phyloP scores from a whole-genome alignment of 495 filamentous ascomycete genomes.

The Hypoxylon fuscum region DNA sequence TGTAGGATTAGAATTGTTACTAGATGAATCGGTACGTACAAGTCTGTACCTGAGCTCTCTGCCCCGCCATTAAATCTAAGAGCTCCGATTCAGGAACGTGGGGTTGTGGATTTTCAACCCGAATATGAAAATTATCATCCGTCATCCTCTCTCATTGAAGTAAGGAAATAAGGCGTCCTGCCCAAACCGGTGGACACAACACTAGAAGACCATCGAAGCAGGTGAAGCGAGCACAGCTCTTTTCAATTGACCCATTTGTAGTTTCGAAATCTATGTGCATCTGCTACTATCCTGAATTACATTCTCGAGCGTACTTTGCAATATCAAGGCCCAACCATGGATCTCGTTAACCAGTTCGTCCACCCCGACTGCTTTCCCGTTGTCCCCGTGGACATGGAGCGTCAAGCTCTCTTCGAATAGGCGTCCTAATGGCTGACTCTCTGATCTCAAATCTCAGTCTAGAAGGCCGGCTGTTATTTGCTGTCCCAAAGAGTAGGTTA shows the following conservation, averaged over 20 bases:
- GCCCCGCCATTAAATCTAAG: constrained; percentile 38
- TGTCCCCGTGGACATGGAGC: constrained; percentile 11
- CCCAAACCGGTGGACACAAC: constrained; percentile 2
- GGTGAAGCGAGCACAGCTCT: not conserved
- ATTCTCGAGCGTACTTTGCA: not conserved
- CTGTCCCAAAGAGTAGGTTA: constrained; percentile 92
- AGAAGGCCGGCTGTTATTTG: constrained; percentile 92
- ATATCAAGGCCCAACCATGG: constrained; percentile 61
- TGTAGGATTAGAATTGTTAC: constrained; percentile 7
- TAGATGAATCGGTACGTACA: constrained; percentile 13
- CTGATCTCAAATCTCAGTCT: constrained; percentile 64
- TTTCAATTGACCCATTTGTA: constrained; percentile 26
- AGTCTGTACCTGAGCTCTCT: not conserved
- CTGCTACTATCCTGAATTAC: not conserved
- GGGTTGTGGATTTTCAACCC: constrained; percentile 37
- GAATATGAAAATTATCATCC: constrained; percentile 33
- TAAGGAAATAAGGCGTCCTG: constrained; percentile 13
- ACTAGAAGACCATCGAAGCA: constrained; percentile 2
- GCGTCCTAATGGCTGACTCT: constrained; percentile 45
- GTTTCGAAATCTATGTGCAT: not conserved
- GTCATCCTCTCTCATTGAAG: constrained; percentile 25
- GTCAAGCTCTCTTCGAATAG: constrained; percentile 6
- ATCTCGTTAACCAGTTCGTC: constrained; percentile 86
- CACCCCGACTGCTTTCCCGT: constrained; percentile 3
- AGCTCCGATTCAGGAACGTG: constrained; percentile 59